Percentiles rank a stretch among this genome's conserved stretches.
These are phyloP conservation scores for Hippophae rhamnoides DNA, from an alignment of 306 rosid genomes.

Conservation along the genomic window DNA sequence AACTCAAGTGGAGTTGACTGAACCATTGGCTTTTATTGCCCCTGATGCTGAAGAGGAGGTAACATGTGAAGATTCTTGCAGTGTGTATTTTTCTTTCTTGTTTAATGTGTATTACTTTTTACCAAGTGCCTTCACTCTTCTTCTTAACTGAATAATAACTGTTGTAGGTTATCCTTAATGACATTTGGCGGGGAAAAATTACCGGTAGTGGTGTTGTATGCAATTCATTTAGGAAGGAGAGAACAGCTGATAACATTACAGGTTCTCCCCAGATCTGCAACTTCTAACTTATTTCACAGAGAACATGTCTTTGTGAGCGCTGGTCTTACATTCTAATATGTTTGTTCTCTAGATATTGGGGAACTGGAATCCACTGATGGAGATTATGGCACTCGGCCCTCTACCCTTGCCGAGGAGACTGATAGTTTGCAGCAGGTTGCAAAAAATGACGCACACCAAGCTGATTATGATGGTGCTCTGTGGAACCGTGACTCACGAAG, in stretches of 20 bases:
- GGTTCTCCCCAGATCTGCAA: conserved; percentile 12
- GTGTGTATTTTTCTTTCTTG: not conserved
- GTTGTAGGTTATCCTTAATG: conserved; percentile 42
- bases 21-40: conserved; percentile 57
- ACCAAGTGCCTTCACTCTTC: not conserved
- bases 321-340: not conserved
- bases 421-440: conserved; percentile 10
- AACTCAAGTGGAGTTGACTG: conserved; percentile 30
- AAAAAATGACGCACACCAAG: conserved; percentile 15
- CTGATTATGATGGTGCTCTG: conserved; percentile 14
- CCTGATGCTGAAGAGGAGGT: conserved; percentile 67
- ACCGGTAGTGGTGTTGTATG: conserved; percentile 40
- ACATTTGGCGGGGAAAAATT: conserved; percentile 48
- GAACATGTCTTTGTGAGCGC: not conserved
- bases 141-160: conserved; percentile 4
- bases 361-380: conserved; percentile 25
- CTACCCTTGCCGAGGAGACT: conserved; percentile 16
- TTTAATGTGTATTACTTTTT: not conserved
- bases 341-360: conserved; percentile 20
- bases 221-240: conserved; percentile 26
- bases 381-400: conserved; percentile 18
- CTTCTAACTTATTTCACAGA: not conserved
- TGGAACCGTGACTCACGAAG: conserved; percentile 22
- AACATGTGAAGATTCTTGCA: conserved; percentile 8
- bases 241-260: conserved; percentile 36